Evolutionary conservation across 371 early-diverging fungal genomes (phyloP).

Genomic region (Batkoa obscura): DNA sequence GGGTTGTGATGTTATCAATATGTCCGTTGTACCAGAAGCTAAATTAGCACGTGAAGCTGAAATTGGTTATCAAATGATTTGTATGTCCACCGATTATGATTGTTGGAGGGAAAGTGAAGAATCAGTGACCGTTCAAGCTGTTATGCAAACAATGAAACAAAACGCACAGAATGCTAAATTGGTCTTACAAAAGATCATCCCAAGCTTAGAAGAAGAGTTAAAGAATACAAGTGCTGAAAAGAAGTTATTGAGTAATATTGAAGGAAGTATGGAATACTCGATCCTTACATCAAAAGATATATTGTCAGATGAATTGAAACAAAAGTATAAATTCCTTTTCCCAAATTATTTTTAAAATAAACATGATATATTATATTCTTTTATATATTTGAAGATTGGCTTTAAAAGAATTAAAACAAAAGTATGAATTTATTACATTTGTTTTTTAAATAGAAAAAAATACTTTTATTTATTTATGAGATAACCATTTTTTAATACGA

Average conservation of each 20-base stretch:
- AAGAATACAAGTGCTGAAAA: constrained; percentile 18
- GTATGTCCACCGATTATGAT: constrained; percentile 98
- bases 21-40: constrained; percentile 88
- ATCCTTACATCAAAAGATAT: too few relatives aligned
- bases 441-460: too few relatives aligned
- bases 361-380: too few relatives aligned
- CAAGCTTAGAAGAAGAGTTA: constrained; percentile 46
- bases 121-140: constrained; percentile 78
- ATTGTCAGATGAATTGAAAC: too few relatives aligned
- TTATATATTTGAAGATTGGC: too few relatives aligned
- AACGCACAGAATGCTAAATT: constrained; percentile 71
- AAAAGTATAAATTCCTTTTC: too few relatives aligned
- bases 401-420: too few relatives aligned
- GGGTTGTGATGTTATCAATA: constrained; percentile 91
- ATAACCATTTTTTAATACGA: constrained; percentile 80
- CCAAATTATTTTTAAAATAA: too few relatives aligned
- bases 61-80: constrained; percentile 91
- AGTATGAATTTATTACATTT: too few relatives aligned
- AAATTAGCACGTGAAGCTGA: constrained; percentile 95
- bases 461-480: constrained; percentile 2
- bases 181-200: constrained; percentile 60
- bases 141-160: constrained; percentile 71
- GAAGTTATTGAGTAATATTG: constrained; percentile 20
- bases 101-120: constrained; percentile 89
- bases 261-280: constrained; percentile 54